Base-by-base conservation (phyloP, 345 rosid species). In the Mangifera indica region DNA sequence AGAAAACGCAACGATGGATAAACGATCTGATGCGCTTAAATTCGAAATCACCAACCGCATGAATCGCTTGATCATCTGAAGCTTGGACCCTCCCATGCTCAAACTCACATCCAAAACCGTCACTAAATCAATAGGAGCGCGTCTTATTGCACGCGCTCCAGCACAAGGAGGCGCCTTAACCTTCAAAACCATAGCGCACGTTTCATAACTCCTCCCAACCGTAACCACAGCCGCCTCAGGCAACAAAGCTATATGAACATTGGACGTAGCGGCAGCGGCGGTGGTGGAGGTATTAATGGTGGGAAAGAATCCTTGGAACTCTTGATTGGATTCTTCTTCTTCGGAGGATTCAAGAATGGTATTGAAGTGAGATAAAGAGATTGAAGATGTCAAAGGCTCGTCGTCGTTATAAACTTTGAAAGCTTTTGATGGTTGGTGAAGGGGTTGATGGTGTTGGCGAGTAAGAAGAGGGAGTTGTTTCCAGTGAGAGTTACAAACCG, bases 321-420 rank as follows among this genome's bases (percentile, higher is more conserved):
- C 81, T 6, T 82, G 78, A 3, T 49, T 78, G 3, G 76, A 88
- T 4, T 75, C 89, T 57, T 84, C 83, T 40, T 89, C 93, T 77
- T 93, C 98, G 9, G 89, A 91, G 18, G 89, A 84, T 78, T 93
- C 98, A 0, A 89, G 96, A 40, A 93, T 93, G 7, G 98, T 80
- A 76, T 84, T 85, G 69, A 93, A 81, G 48, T 85, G 67, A 6
- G 93, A 74, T 37, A 86, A 69, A 60, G 86, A 83, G 40, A 74
- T 71, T 12, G 89, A 92, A n/a, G 91, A 84, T 42, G 72, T 62
- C 66, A 93, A 76, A 3, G 93, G 83, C 77, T 93, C 97, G 71
- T 93, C 97, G 73, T 93, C 97, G 77, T 91, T 78, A 78, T 93
- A 93, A 63, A 86, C 87, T 55, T 89, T 82, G 26, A 88, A 55